A percentile compares a stretch with the other conserved stretches of the same genome.
Conservation (phyloP, 83 land plant genomes). For the Diphasiastrum complanatum region DNA sequence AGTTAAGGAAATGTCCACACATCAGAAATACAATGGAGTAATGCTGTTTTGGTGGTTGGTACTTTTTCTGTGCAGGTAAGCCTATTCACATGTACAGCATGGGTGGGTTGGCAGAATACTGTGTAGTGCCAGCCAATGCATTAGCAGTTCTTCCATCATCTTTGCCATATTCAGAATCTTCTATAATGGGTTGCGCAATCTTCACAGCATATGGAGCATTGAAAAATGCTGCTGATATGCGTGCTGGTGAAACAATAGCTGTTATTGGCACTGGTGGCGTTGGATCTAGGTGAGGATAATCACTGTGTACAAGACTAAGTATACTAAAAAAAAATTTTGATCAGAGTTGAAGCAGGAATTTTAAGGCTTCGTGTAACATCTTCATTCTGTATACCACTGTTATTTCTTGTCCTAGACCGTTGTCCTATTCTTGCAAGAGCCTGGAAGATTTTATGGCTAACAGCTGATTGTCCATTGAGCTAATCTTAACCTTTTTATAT, state of each 20-base stretch:
- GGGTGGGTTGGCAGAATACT: conserved; percentile 98
- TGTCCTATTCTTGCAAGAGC: too few relatives aligned
- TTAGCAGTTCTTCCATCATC: conserved; percentile 58
- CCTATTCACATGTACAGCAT: conserved; percentile 98
- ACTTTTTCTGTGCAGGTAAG: conserved; percentile 63
- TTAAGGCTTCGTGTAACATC: too few relatives aligned
- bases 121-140: conserved; percentile 86
- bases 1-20: too few relatives aligned
- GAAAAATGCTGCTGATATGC: conserved; percentile 95
- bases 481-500: too few relatives aligned
- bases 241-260: conserved; percentile 87
- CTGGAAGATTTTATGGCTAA: too few relatives aligned
- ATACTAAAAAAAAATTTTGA: not conserved
- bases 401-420: too few relatives aligned
- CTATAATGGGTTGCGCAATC: conserved; percentile 90
- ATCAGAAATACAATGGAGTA: too few relatives aligned
- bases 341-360: too few relatives aligned
- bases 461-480: too few relatives aligned
- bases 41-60: too few relatives aligned
- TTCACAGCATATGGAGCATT: conserved; percentile 97
- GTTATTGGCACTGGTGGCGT: conserved; percentile 94
- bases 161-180: conserved; percentile 84
- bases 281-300: conserved; percentile 67
- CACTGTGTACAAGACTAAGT: not conserved
- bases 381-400: too few relatives aligned